Evolutionary conservation across 2,329 filamentous ascomycete species (phyloP).

Genomic region (Leptographium galeiforme): DNA sequence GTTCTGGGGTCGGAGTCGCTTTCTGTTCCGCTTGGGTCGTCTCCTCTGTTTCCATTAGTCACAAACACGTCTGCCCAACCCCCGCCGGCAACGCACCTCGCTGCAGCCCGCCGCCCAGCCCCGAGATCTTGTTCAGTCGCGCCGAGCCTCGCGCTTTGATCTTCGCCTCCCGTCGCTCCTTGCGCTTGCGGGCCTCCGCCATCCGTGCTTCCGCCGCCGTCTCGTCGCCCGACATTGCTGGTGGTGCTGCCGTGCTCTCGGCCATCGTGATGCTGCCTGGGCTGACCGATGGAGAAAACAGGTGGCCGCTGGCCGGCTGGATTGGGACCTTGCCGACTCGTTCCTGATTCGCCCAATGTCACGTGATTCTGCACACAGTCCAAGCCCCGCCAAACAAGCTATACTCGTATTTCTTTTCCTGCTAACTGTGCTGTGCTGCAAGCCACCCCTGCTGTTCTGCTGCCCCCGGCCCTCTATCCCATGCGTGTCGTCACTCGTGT

Average conservation of each 20-base stretch:
- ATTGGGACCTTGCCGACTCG: background rate
- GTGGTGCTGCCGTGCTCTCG: background rate
- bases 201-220: conserved; percentile 24
- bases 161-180: conserved; percentile 69
- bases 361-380: background rate
- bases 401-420: too few species aligned
- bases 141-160: conserved; percentile 57
- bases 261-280: background rate
- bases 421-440: too few species aligned
- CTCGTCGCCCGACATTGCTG: conserved; percentile 14
- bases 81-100: conserved; percentile 22
- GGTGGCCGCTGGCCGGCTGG: background rate
- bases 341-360: background rate
- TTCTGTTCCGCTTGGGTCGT: too few species aligned
- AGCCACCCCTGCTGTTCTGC: too few species aligned
- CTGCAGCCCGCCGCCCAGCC: conserved; percentile 46
- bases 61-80: background rate
- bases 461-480: too few species aligned
- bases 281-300: background rate
- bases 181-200: conserved; percentile 55
- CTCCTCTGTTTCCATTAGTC: conserved; percentile 1
- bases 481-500: background rate
- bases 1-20: too few species aligned
- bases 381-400: too few species aligned
- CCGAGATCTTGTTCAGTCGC: conserved; percentile 62